Evolutionary conservation across 768 basidiomycete genomes (phyloP).

Genomic region (Cystoderma amianthinum): DNA sequence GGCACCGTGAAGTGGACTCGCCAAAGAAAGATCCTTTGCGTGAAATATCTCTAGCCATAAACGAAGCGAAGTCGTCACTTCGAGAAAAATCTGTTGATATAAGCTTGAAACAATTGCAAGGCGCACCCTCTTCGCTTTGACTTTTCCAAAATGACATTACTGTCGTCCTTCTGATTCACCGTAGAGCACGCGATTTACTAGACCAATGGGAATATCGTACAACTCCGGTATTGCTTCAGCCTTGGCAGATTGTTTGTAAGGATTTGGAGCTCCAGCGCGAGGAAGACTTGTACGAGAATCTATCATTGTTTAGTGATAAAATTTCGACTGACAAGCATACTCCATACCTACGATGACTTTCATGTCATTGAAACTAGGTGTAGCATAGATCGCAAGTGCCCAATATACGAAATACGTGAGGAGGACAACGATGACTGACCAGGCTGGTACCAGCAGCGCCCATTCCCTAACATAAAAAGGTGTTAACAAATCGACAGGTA

Average conservation of each 20-base stretch:
- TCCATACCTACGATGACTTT: slow-evolving; percentile 58
- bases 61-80: no score
- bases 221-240: slow-evolving; percentile 50
- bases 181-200: slow-evolving; percentile 75
- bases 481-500: neutral
- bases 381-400: slow-evolving; percentile 62
- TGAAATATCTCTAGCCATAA: no score
- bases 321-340: slow-evolving; percentile 7
- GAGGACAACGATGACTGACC: slow-evolving; percentile 61
- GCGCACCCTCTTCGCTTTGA: no score
- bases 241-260: slow-evolving; percentile 44
- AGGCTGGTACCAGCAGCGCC: slow-evolving; percentile 77
- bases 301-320: slow-evolving; percentile 18
- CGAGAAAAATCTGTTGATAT: no score
- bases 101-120: no score
- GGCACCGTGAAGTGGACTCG: no score
- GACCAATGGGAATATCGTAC: slow-evolving; percentile 77
- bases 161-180: neutral
- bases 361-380: slow-evolving; percentile 64
- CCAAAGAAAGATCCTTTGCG: no score
- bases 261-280: slow-evolving; percentile 20
- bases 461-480: slow-evolving; percentile 74
- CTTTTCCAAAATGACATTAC: neutral
- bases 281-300: slow-evolving; percentile 56
- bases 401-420: slow-evolving; percentile 76